Conservation (phyloP, 208 protist species). For the Angomonas desouzai region DNA sequence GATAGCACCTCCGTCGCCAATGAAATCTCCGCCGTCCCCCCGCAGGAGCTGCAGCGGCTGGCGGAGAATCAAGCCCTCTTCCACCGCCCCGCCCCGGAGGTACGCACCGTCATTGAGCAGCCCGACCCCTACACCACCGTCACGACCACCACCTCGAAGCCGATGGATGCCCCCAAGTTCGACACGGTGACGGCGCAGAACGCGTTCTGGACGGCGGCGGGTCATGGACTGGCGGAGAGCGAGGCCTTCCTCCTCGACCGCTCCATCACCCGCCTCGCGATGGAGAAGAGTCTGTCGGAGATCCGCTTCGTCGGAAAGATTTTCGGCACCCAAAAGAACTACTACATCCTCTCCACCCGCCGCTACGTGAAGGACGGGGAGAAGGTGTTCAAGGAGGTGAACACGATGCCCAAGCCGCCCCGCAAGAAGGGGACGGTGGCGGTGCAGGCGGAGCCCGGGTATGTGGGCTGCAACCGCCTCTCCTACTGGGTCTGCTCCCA, state of each 20-base stretch:
- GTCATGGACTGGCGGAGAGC: constrained; percentile 73
- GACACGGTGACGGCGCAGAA: constrained; percentile 70
- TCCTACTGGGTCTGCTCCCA: constrained; percentile 90
- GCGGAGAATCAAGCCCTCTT: constrained; percentile 77
- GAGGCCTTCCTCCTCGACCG: constrained; percentile 88
- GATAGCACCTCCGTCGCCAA: constrained; percentile 66
- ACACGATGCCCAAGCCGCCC: constrained; percentile 85
- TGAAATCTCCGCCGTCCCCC: constrained; percentile 51
- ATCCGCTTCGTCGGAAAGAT: constrained; percentile 91
- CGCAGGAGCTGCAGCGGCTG: constrained; percentile 64
- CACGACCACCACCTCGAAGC: constrained; percentile 82
- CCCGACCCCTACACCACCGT: constrained; percentile 89
- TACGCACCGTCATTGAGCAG: constrained; percentile 82
- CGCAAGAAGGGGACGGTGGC: constrained; percentile 78
- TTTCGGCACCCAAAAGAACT: constrained; percentile 78
- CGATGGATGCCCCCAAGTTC: constrained; percentile 70
- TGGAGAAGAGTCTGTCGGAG: constrained; percentile 80
- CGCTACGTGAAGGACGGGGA: constrained; percentile 72
- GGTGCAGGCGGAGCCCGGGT: constrained; percentile 80
- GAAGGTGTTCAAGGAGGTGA: constrained; percentile 79
- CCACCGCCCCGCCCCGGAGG: constrained; percentile 63
- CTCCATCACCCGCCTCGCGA: constrained; percentile 85
- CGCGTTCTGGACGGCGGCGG: constrained; percentile 65
- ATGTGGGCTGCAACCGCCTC: constrained; percentile 82
- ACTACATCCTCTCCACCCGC: constrained; percentile 77